Evolutionary conservation across 208 protist species (phyloP), one percentile per base, ranked within the genome.

Genomic region (Histomonas meleagridis): DNA sequence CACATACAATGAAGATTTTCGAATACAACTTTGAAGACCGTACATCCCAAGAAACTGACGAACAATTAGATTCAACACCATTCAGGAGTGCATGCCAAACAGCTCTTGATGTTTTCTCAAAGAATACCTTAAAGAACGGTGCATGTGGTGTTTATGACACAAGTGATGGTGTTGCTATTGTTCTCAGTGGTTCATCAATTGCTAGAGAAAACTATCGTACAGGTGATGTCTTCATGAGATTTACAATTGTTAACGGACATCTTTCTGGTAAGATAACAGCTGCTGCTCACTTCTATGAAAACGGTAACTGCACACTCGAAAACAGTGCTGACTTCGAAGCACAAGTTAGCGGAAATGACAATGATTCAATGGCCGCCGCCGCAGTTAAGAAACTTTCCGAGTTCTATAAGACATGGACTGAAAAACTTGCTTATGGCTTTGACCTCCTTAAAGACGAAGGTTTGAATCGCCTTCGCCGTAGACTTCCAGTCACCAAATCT

Each of bases 151-250:
- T 46, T 38, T 86, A 86, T 55, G 76, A 86, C 16, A 46, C 40
- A 43, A 21, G 26, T 32, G 26, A 86, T 18, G 76, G 76, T 16
- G 76, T 86, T 10, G n/a, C 43, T 14, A 86, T 86, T 55, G 35
- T 86, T 18, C 18, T 86, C 7, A 43, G 76, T 16, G 76, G 40
- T 38, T 86, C 76, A 48, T 51, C 76, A 86, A 86, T 86, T 46
- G n/a, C 43, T 26, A 86, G 55, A 48, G 76, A 43, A 57, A 86
- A 86, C 76, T 86, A 57, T 46, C 51, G 76, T 55, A 86, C 76
- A 38, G 76, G 76, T 18, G 55, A 23, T 28, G 18, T 86, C 38
- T 55, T 86, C 4, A 55, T 86, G 76, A 43, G 46, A 12, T 86
- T 86, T 28, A 86, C 76, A 86, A 57, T 26, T 28, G 1, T 18